phyloP scores from a whole-genome alignment of 2,329 filamentous ascomycete species.

The Magnaporthales sp. region DNA sequence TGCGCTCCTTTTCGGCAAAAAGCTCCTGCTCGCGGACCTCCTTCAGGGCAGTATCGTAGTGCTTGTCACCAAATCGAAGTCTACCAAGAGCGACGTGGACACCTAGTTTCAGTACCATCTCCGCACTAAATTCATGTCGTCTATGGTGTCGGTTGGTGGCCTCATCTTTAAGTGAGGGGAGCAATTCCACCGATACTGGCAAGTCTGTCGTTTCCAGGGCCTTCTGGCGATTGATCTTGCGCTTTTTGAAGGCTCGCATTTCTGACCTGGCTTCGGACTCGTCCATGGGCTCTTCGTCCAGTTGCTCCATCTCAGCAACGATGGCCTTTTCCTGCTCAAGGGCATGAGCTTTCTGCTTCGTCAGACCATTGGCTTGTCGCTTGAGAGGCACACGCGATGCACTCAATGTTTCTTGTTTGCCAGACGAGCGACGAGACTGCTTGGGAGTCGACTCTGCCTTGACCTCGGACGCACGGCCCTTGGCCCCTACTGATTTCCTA shows the following conservation, averaged over 20 bases:
- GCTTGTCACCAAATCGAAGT: constrained; percentile 64
- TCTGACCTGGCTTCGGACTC: constrained; percentile 34
- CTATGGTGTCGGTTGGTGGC: constrained; percentile 57
- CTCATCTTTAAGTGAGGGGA: background rate
- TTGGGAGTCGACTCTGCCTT: constrained; percentile 39
- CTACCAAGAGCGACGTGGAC: constrained; percentile 64
- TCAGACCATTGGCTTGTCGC: constrained; percentile 50
- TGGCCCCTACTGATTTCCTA: constrained; percentile 17
- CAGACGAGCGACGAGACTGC: constrained; percentile 39
- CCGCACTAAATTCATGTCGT: constrained; percentile 48
- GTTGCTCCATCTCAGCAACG: constrained; percentile 49
- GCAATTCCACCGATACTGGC: background rate
- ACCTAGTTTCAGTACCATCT: constrained; percentile 52
- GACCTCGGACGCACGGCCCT: constrained; percentile 43
- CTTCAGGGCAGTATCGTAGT: constrained; percentile 73
- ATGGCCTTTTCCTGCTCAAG: constrained; percentile 61
- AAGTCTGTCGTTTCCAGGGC: background rate
- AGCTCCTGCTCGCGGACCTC: constrained; percentile 87
- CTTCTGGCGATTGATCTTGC: constrained; percentile 2
- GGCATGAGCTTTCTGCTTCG: constrained; percentile 39
- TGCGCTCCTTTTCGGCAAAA: constrained; percentile 93
- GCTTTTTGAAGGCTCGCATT: background rate
- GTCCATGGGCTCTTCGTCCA: constrained; percentile 31
- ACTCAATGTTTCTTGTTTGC: constrained; percentile 28
- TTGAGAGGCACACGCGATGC: constrained; percentile 42